Percentiles rank a stretch among this genome's conserved stretches.
Conservation (phyloP, 2,329 filamentous ascomycete species). For the Alternaria novae-zelandiae region DNA sequence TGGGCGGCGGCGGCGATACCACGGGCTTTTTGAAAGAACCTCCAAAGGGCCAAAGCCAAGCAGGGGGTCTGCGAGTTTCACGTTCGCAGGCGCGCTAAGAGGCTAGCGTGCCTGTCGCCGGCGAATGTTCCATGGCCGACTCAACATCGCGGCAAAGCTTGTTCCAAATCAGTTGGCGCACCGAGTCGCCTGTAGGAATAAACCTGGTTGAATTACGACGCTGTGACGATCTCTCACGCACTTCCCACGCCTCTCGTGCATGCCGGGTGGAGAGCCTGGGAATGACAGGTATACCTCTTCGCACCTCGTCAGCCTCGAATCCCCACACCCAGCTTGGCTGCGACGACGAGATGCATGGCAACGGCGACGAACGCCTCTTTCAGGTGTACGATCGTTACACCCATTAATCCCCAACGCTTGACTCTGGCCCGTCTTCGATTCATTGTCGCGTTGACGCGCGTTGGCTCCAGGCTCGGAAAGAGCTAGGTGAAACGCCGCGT, state of each 20-base stretch:
- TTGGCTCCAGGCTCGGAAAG: slow-evolving; percentile 24
- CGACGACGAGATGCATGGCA: not conserved
- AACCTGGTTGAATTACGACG: slow-evolving; percentile 1
- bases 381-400: not conserved
- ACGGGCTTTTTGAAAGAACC: slow-evolving; percentile 6
- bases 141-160: slow-evolving; percentile 5
- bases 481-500: slow-evolving; percentile 24
- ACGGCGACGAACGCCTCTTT: not conserved
- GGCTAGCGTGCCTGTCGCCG: slow-evolving; percentile 6
- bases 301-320: not conserved
- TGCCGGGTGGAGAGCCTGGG: not conserved
- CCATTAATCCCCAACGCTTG: not conserved
- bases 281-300: not conserved
- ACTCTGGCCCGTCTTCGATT: not conserved
- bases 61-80: slow-evolving; percentile 17
- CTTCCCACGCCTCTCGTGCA: not conserved
- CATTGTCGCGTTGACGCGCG: slow-evolving; percentile 7
- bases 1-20: not conserved
- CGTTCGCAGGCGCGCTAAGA: not conserved
- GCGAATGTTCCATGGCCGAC: slow-evolving; percentile 2
- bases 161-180: slow-evolving; percentile 4
- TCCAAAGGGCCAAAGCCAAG: not conserved
- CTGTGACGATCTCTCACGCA: not conserved
- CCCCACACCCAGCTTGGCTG: not conserved
- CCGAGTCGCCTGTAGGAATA: not conserved